Percentiles rank a stretch among this genome's conserved stretches.
Evolutionary conservation across 176 grass and related monocot species (phyloP).

Genomic region (Ananas comosus): DNA sequence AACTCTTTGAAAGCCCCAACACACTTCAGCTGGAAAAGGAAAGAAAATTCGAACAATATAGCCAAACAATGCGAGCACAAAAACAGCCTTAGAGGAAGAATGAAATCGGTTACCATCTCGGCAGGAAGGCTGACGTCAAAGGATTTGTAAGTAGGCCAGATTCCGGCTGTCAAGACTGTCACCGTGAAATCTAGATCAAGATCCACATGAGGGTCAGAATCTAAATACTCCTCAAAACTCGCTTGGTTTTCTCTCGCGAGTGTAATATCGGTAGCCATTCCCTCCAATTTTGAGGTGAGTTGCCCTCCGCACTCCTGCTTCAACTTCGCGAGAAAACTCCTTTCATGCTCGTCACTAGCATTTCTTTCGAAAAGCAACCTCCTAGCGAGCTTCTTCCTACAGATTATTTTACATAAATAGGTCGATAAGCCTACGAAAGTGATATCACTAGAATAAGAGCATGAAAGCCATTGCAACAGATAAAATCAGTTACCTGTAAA

Average conservation of each 20-base stretch:
- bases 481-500: conserved; percentile 19
- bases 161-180: conserved; percentile 84
- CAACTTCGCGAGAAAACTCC: conserved; percentile 90
- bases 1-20: conserved; percentile 90
- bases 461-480: no score
- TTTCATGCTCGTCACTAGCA: conserved; percentile 92
- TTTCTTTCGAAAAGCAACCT: conserved; percentile 95
- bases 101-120: conserved; percentile 60
- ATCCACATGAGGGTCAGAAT: conserved; percentile 32
- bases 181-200: conserved; percentile 78
- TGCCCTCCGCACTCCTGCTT: conserved; percentile 91
- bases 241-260: conserved; percentile 76
- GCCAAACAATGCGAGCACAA: background rate
- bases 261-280: conserved; percentile 82
- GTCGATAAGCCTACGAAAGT: no score
- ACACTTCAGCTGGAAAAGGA: conserved; percentile 67
- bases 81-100: background rate
- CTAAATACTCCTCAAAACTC: conserved; percentile 73
- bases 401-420: conserved; percentile 14
- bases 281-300: conserved; percentile 96
- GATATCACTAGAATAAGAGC: no score
- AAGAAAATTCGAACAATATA: background rate
- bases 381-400: conserved; percentile 92
- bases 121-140: conserved; percentile 92
- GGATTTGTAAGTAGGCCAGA: conserved; percentile 98